Base-by-base conservation (phyloP, 2,329 filamentous ascomycete genomes). In the Helotiales sp. region DNA sequence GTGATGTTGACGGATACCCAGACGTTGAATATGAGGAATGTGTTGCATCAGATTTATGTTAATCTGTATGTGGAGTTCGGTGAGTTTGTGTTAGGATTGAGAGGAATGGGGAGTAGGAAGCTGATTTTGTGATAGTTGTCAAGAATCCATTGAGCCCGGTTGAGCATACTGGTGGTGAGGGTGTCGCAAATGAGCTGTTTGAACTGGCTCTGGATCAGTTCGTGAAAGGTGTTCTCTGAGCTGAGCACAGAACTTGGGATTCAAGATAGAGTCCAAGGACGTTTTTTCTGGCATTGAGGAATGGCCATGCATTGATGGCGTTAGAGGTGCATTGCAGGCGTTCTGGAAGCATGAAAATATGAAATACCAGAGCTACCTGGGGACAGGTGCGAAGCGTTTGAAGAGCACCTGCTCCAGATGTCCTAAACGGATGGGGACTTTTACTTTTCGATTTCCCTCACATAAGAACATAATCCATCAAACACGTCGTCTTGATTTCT, bases 41-140 rank as follows among this genome's bases (percentile, higher is more conserved):
- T 96, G 22, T 77, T 99, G 69, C 93, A 99, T 73, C 95, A 99
- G 81, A 97, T 99, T 62, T 99, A 97, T 74, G 96, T 97, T 58
- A 98, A 96, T 73, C 83, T 98, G 24, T 99, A 95, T 78, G 93
- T 99, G 17, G 95, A 99, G 77, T 99, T 95, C 69, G 88, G 89
- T 91, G 74, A 58, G 81, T 76, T 15, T 19, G 25, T 13, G 7
- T 17, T 40, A 9, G 49, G 38, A n/a, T 22, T 17, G 22, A 13
- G 19, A 31, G 22, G 25, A 27, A 30, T 24, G 25, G 7, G 33
- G 17, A 5, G 17, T 33, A 8, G 10, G 27, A 8, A 15, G 46
- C 58, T 61, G 53, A 60, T 19, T 12, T n/a, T 56, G 19, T 22
- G 10, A 40, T 60, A 88, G 86, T 89, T 40, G 85, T 89, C 65